Percentiles rank a stretch among this genome's conserved stretches.
phyloP scores from a whole-genome alignment of 208 protist genomes.

The Naegleria fowleri region DNA sequence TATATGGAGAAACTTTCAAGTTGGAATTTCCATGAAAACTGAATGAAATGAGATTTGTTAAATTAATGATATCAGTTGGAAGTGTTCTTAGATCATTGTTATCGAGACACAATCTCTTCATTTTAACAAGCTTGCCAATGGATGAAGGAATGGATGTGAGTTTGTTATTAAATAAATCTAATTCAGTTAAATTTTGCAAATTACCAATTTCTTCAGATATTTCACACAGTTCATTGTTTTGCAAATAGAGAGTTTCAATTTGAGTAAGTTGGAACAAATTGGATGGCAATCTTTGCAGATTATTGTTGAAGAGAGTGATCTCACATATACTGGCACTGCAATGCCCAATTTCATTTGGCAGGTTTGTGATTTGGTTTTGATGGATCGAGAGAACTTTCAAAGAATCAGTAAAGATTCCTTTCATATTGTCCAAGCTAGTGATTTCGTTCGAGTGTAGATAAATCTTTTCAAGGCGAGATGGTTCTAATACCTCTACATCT shows the following conservation, averaged over 20 bases:
- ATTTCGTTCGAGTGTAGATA: not conserved
- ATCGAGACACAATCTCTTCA: slow-evolving; percentile 1
- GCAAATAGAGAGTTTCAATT: not conserved
- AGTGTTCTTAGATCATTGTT: not conserved
- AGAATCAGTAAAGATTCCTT: not conserved
- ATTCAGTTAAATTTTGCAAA: not conserved
- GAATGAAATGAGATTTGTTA: not conserved
- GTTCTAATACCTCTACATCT: not conserved
- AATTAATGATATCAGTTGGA: not conserved
- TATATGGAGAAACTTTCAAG: not conserved
- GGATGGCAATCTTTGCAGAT: not conserved
- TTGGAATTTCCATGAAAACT: not conserved
- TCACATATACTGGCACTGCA: not conserved
- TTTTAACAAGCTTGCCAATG: slow-evolving; percentile 7
- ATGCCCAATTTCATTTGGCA: not conserved
- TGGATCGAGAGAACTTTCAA: not conserved
- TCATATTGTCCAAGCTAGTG: not conserved
- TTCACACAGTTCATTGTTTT: not conserved
- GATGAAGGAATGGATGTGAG: not conserved
- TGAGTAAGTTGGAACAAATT: not conserved
- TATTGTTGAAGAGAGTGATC: not conserved
- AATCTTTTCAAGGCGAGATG: not conserved
- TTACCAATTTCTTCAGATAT: not conserved
- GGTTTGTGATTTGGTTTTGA: not conserved
- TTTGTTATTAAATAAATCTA: slow-evolving; percentile 13